Evolutionary conservation across 2,329 filamentous ascomycete genomes (phyloP).

Genomic region (Monosporascus ibericus): DNA sequence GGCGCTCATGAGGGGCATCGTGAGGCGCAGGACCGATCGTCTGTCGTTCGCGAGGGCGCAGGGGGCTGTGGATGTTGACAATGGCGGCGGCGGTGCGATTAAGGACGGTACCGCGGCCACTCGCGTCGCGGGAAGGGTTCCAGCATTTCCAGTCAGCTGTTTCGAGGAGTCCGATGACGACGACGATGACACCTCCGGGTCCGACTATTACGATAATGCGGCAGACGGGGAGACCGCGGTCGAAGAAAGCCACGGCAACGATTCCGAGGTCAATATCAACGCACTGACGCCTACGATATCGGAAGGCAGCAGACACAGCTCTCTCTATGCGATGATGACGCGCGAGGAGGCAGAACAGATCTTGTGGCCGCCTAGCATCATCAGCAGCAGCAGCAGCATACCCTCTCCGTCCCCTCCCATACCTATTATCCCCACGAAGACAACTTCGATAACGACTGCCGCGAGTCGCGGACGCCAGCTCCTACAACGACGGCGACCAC

Average conservation of each 20-base stretch:
- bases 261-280: too few species aligned
- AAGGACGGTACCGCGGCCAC: neutral
- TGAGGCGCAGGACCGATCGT: constrained; percentile 7
- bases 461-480: neutral
- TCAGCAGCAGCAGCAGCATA: neutral
- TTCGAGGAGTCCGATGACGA: neutral
- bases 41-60: neutral
- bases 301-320: neutral
- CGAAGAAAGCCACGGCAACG: too few species aligned
- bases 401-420: neutral
- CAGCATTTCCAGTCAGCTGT: neutral
- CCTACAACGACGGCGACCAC: neutral
- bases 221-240: neutral
- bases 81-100: too few species aligned
- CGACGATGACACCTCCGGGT: neutral
- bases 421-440: too few species aligned
- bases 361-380: constrained; percentile 10
- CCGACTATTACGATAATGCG: neutral
- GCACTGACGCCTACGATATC: neutral
- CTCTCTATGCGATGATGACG: constrained; percentile 11
- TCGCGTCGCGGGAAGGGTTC: neutral
- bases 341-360: constrained; percentile 22
- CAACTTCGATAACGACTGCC: too few species aligned
- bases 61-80: too few species aligned
- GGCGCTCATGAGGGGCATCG: constrained; percentile 24